A percentile compares a stretch with the other conserved stretches of the same genome.
phyloP scores from a whole-genome alignment of 2,329 filamentous ascomycete genomes.

The Alternaria sp. region DNA sequence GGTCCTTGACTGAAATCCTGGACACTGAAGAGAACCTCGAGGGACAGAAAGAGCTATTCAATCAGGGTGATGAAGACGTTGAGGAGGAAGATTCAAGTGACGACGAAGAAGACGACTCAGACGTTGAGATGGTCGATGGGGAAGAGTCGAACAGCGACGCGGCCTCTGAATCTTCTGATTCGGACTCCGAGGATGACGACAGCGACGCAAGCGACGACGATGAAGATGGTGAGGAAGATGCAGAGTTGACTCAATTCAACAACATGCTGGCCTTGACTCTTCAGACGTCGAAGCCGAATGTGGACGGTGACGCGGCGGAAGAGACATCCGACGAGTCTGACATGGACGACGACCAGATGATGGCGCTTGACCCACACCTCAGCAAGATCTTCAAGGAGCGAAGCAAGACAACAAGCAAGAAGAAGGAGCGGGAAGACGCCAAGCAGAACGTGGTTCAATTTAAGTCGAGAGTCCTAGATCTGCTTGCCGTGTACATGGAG shows the following conservation, averaged over 20 bases:
- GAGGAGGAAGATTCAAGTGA: constrained; percentile 55
- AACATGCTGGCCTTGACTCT: constrained; percentile 80
- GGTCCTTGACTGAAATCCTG: constrained; percentile 73
- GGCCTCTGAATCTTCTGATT: constrained; percentile 21
- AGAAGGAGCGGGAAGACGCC: constrained; percentile 86
- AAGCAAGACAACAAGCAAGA: constrained; percentile 70
- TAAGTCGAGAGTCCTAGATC: constrained; percentile 90
- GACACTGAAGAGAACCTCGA: constrained; percentile 79
- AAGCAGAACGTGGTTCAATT: constrained; percentile 91
- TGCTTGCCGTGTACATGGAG: constrained; percentile 84
- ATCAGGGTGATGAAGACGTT: constrained; percentile 59
- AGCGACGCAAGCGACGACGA: constrained; percentile 33
- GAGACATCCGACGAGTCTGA: constrained; percentile 72
- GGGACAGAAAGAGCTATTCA: constrained; percentile 87
- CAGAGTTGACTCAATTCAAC: constrained; percentile 70
- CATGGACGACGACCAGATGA: constrained; percentile 97
- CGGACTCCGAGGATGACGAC: constrained; percentile 28
- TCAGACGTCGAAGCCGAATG: constrained; percentile 66
- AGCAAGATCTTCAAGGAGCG: constrained; percentile 85
- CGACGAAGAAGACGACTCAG: constrained; percentile 57
- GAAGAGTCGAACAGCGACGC: constrained; percentile 41
- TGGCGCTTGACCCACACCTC: constrained; percentile 83
- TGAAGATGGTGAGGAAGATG: constrained; percentile 52
- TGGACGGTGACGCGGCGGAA: constrained; percentile 67
- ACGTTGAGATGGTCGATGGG: constrained; percentile 56